phyloP scores from a whole-genome alignment of 1,139 yeast genomes.

The Komagataea norvegica region DNA sequence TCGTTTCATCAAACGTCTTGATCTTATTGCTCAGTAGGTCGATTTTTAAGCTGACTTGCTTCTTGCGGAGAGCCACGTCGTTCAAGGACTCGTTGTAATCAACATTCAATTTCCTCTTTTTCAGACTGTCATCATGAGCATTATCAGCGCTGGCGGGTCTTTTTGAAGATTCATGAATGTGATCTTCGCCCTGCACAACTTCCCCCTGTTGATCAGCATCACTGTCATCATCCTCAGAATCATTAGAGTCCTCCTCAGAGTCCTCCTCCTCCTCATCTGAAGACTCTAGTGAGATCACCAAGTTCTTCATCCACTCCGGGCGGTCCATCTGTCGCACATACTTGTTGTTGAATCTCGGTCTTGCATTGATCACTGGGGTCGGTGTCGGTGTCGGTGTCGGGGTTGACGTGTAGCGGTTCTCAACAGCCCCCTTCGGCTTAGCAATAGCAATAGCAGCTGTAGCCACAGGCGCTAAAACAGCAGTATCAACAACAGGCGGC shows the following conservation, averaged over 20 bases:
- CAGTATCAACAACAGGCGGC: not conserved
- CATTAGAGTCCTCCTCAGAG: constrained; percentile 6
- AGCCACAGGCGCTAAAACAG: not conserved
- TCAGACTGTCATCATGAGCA: not conserved
- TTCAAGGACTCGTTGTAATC: constrained; percentile 7
- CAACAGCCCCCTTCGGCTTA: not conserved
- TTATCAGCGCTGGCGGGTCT: constrained; percentile 1
- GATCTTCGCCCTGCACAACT: not conserved
- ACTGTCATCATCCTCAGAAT: not conserved
- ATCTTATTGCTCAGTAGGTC: constrained; percentile 8
- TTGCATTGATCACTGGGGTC: not conserved
- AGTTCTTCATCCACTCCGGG: constrained; percentile 23
- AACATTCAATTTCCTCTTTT: constrained; percentile 2
- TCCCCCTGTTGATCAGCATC: not conserved
- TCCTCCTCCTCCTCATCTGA: constrained; percentile 20
- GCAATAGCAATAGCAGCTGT: not conserved
- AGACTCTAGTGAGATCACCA: constrained; percentile 22
- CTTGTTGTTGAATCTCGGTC: constrained; percentile 14
- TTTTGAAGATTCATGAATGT: not conserved
- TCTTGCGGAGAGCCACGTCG: constrained; percentile 7
- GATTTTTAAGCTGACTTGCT: constrained; percentile 5
- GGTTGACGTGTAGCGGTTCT: constrained; percentile 1
- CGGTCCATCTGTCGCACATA: constrained; percentile 14
- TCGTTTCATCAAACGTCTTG: constrained; percentile 1
- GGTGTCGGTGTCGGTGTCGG: not conserved